A percentile compares a stretch with the other conserved stretches of the same genome.
phyloP scores from a whole-genome alignment of 2,329 filamentous ascomycete species.

The Colletotrichum echinochloae region DNA sequence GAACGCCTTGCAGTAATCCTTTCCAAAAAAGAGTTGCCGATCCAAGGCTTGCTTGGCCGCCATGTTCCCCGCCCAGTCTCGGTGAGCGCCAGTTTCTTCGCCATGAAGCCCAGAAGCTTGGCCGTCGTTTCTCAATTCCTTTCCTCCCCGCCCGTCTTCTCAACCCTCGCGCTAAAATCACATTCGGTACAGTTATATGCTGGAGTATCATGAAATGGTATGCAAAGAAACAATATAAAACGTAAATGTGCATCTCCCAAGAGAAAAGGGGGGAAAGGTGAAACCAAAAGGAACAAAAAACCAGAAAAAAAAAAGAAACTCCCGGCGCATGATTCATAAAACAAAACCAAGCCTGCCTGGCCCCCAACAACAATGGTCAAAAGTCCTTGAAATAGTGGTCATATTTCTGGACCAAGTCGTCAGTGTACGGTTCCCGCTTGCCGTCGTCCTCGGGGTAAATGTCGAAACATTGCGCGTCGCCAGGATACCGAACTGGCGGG shows the following conservation, averaged over 20 bases:
- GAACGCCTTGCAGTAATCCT: constrained; percentile 20
- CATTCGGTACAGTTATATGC: constrained; percentile 28
- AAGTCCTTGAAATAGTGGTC: constrained; percentile 80
- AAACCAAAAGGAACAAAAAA: no score
- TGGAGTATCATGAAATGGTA: constrained; percentile 32
- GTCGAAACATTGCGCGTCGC: constrained; percentile 85
- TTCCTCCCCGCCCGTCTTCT: not conserved
- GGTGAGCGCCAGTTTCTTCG: constrained; percentile 12
- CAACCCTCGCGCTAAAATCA: constrained; percentile 1
- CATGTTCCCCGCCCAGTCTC: constrained; percentile 6
- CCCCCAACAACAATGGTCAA: constrained; percentile 56
- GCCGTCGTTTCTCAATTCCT: not conserved
- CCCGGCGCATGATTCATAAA: constrained; percentile 21
- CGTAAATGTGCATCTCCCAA: constrained; percentile 1
- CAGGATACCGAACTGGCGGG: constrained; percentile 77
- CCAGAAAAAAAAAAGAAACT: not conserved
- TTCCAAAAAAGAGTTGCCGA: constrained; percentile 3
- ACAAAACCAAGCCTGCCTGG: not conserved
- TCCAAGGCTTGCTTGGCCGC: constrained; percentile 34
- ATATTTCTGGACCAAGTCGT: constrained; percentile 76
- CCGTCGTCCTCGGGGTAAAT: constrained; percentile 82
- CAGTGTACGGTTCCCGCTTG: constrained; percentile 73
- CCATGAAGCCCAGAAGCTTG: constrained; percentile 8
- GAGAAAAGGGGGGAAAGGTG: no score
- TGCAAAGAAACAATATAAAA: constrained; percentile 4